phyloP scores from a whole-genome alignment of 192 early-diverging fungal genomes.

The Chytriomyces hyalinus region DNA sequence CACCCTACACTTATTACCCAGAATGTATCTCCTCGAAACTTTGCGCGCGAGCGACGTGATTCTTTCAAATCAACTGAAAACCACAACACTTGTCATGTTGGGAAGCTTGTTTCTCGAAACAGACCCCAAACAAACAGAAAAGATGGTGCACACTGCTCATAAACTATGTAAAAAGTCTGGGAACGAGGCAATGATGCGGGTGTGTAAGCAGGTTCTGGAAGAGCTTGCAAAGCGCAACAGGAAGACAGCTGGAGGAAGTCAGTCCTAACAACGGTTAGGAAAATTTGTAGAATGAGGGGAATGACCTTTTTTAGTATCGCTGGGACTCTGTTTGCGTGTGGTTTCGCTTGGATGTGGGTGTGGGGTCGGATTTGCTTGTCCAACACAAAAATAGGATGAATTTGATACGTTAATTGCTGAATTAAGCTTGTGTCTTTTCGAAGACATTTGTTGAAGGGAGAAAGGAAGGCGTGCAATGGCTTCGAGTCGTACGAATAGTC shows the following conservation, averaged over 20 bases:
- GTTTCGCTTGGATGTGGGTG: background rate
- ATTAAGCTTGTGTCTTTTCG: no score
- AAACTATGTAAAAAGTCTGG: constrained; percentile 28
- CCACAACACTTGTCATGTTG: constrained; percentile 10
- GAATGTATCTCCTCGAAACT: constrained; percentile 27
- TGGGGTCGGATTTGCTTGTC: no score
- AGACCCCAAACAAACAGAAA: constrained; percentile 23
- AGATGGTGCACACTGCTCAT: constrained; percentile 28
- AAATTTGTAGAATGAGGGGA: no score
- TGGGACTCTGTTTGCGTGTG: background rate
- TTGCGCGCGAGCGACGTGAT: background rate
- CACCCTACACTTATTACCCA: background rate
- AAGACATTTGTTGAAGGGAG: no score
- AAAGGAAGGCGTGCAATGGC: no score
- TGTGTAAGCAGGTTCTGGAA: constrained; percentile 24
- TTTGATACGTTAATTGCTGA: no score
- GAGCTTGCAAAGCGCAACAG: constrained; percentile 6
- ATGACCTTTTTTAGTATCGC: background rate
- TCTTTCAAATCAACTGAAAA: constrained; percentile 24
- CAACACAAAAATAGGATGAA: no score
- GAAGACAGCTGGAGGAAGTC: constrained; percentile 12
- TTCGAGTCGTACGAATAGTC: no score
- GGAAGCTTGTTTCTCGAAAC: constrained; percentile 34
- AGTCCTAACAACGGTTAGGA: background rate
- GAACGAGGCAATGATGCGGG: constrained; percentile 10